Evolutionary conservation across 1,284 basidiomycete species (phyloP).

Genomic region (Rhodotorula sp.): DNA sequence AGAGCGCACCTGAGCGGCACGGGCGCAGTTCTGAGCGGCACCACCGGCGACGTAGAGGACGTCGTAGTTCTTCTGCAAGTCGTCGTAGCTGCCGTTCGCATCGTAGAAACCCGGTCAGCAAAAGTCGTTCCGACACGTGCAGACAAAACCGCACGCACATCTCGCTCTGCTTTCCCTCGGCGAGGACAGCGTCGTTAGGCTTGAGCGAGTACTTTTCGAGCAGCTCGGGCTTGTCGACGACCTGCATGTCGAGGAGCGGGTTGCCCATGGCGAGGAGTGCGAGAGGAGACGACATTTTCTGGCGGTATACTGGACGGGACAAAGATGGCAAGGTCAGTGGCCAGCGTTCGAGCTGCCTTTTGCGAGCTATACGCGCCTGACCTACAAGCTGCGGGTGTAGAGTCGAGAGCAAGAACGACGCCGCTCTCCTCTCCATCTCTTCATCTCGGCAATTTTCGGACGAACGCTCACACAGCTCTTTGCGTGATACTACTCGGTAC

Average conservation of each 20-base stretch:
- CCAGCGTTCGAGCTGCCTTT: background rate
- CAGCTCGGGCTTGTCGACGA: constrained; percentile 61
- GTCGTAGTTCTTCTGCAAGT: constrained; percentile 72
- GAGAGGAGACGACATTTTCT: constrained; percentile 17
- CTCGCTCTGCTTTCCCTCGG: constrained; percentile 78
- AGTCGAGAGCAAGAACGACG: background rate
- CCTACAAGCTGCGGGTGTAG: background rate
- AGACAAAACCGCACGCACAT: constrained; percentile 59
- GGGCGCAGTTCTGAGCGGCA: constrained; percentile 93
- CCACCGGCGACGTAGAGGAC: constrained; percentile 94
- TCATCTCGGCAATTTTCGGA: background rate
- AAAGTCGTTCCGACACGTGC: too few relatives aligned
- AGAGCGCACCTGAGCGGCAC: constrained; percentile 80
- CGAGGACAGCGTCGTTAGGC: constrained; percentile 94
- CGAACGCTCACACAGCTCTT: background rate
- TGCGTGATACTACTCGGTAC: too few relatives aligned
- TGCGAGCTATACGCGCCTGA: background rate
- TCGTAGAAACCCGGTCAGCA: background rate
- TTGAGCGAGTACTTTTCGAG: constrained; percentile 89
- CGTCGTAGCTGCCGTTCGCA: constrained; percentile 67
- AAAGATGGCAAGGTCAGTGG: background rate
- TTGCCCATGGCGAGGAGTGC: constrained; percentile 47
- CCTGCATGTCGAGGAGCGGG: constrained; percentile 49
- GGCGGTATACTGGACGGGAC: background rate
- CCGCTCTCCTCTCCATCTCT: background rate